Base-by-base conservation (phyloP, 1,284 basidiomycete genomes). In the Ustilago shanxiensis region DNA sequence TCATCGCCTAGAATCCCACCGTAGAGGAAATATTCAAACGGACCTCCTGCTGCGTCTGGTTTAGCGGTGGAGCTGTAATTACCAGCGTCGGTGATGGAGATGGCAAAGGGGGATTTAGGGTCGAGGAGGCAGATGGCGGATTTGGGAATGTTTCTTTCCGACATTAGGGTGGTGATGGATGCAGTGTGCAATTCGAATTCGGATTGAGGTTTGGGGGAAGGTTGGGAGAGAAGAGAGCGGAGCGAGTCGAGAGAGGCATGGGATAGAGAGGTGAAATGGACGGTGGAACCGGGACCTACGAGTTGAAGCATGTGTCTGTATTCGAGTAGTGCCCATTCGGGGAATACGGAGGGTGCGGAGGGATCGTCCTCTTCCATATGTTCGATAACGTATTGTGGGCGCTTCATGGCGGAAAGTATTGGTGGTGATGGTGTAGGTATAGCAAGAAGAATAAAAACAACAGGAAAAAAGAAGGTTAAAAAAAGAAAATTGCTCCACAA, bases 181-280 rank as follows among this genome's bases (percentile, higher is more conserved):
- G 88, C 86, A 18, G 90, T 89, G 83, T 92, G 90, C 44, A 90
- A 90, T 14, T 88, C 87, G 1, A 89, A 90, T 28, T 88, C 86
- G 0, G 62, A 60, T 7, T 45, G 33, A 3, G 31, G 16, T 8
- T 13, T 20, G 8, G 7, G 28, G 14, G n/a, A 5, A 11, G 31
- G 64, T 54, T 16, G 55, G 11, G 11, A 78, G 63, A 22, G 80
- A 73, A 5, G 74, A 68, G 37, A 82, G 71, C 0, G 80, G n/a
- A 96, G 89, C 2, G 90, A 91, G 3, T 87, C 86, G 60, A 90
- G 88, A 2, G 94, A 93, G 5, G 90, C 87, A 29, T 88, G 85
- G 1, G 94, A 95, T 53, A 97, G 90, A 74, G 93, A 91, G 1
- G 94, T 95, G 86, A 96, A 97, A 80, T 92, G 89, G 20, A 96